Base-by-base conservation (phyloP, 192 early-diverging fungal species). In the Backusella tuberculispora region DNA sequence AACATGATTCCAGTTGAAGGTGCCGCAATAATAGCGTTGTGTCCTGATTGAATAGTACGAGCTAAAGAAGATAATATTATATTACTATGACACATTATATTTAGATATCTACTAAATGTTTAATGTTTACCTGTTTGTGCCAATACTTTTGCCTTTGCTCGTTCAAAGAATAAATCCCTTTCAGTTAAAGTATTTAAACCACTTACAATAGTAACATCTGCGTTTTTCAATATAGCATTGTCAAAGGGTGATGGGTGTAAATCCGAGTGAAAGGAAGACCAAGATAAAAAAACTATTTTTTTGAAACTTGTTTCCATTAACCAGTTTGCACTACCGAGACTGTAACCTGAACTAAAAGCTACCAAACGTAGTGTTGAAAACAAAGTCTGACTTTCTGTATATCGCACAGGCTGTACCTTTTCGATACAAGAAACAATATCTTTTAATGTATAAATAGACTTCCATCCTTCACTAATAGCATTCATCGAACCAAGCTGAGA, bases 291-390 rank as follows among this genome's bases (percentile, higher is more conserved):
- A 17, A 79, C 85, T 24, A 87, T 83, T 67, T 84, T 85, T 74
- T 89, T 84, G 53, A 80, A 80, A 21, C 83, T 90, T 78, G 85
- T 87, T 77, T 91, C 89, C 19, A 94, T 81, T 5, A 86, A 79
- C 93, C 92, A 94, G 77, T 93, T 93, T 3, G 90, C 86, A 19
- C 89, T 85, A 7, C 92, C 93, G 47, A 94, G 85, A 64, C 86
- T 89, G 78, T 92, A 90, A 8, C 92, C 93, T 6, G 91, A 90
- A 74, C 93, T 93, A 74, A 91, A 84, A 4, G 92, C 85, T 17
- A 85, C 88, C 10, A 90, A 66, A 44, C 45, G 50, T 17, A 79
- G 48, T 3, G 71, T 71, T 19, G 72, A 72, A 40, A 76, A 74
- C 29, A 79, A 26, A 21, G 48, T 17, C 47, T 72, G 38, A 29